Conservation (phyloP, 2,329 filamentous ascomycete species). For the Cryphonectria carpinicola region DNA sequence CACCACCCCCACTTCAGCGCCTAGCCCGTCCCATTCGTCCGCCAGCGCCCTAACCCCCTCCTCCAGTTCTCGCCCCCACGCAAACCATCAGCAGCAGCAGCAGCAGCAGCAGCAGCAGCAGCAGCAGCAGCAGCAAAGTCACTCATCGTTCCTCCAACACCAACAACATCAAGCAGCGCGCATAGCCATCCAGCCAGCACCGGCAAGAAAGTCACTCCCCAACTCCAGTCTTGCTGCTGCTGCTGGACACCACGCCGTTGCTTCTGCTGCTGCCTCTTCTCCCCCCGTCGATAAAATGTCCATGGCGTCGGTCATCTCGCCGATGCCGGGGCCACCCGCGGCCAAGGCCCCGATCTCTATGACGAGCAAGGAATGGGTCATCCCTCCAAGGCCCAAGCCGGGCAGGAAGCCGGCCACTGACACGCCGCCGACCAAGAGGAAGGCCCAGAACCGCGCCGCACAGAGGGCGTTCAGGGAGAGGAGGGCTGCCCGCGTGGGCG, state of each 20-base stretch:
- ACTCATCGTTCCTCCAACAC: not conserved
- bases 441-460: conserved; percentile 91
- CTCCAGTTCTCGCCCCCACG: conserved; percentile 8
- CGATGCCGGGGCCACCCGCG: conserved; percentile 44
- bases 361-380: conserved; percentile 84
- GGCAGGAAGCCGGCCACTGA: conserved; percentile 93
- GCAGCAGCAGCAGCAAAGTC: conserved; percentile 14
- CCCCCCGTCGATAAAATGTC: conserved; percentile 46
- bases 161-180: conserved; percentile 15
- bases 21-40: conserved; percentile 16
- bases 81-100: conserved; percentile 18
- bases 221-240: conserved; percentile 13
- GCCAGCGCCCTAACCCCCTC: conserved; percentile 13
- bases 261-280: conserved; percentile 16
- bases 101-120: conserved; percentile 17
- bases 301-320: conserved; percentile 53
- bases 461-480: conserved; percentile 90
- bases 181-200: conserved; percentile 25
- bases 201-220: conserved; percentile 27
- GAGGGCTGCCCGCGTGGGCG: conserved; percentile 81
- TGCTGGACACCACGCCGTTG: conserved; percentile 16
- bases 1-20: conserved; percentile 28
- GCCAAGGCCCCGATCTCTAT: conserved; percentile 57
- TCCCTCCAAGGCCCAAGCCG: conserved; percentile 83
- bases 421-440: conserved; percentile 88